Percentiles rank a stretch among this genome's conserved stretches.
phyloP scores from a whole-genome alignment of 257 asterid genomes.

The Lavandula angustifolia region DNA sequence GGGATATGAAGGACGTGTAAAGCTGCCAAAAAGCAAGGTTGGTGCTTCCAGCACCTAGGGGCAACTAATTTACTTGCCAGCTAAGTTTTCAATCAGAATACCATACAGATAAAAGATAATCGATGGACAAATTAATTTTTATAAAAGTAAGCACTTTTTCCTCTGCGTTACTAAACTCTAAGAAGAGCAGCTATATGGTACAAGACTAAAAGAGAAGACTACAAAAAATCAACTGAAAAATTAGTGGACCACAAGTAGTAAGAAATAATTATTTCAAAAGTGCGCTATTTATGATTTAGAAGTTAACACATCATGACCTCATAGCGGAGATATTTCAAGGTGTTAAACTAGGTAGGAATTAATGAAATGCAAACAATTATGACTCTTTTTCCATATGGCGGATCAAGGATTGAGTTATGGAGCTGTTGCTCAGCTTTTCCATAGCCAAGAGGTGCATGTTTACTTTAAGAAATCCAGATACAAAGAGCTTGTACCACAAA shows the following conservation, averaged over 20 bases:
- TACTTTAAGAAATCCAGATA: conserved; percentile 23
- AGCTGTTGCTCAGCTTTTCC: conserved; percentile 21
- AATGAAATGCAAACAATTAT: conserved; percentile 17
- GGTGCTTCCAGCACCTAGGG: conserved; percentile 12
- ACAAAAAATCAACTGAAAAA: conserved; percentile 6
- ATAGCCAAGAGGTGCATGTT: neutral
- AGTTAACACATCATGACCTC: neutral
- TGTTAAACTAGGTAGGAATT: neutral
- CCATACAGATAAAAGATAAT: neutral
- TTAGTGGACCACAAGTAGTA: neutral
- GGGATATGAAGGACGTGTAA: too few relatives aligned
- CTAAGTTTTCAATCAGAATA: conserved; percentile 9
- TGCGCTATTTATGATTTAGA: neutral
- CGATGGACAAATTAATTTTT: neutral
- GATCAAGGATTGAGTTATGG: neutral
- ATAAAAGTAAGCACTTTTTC: neutral
- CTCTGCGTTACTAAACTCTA: conserved; percentile 1
- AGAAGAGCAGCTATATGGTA: neutral
- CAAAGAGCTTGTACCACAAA: neutral
- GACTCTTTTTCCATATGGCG: neutral
- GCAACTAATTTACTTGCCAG: conserved; percentile 2
- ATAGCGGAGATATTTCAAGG: neutral
- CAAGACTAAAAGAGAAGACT: neutral
- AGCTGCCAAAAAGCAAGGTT: neutral
- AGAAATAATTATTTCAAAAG: neutral